Evolutionary conservation across 306 rosid genomes (phyloP), one percentile per base, ranked within the genome.

Genomic region (Pyrus bretschneideri): DNA sequence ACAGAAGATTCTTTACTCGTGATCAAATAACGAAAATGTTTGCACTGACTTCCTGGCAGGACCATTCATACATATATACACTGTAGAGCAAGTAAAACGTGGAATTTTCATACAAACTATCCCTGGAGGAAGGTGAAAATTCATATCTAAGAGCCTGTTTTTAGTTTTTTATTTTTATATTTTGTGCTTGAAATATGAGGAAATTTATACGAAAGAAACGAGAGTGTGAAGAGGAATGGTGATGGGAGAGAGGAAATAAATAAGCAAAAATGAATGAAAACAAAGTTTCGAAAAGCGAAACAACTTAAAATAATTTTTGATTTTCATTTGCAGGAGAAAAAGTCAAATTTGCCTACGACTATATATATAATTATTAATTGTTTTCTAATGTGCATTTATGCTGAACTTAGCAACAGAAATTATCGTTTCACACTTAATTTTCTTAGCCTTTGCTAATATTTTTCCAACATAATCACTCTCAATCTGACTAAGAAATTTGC

Each of bases 341-440:
- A 61, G 19, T 27, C 38, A 27, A 61, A 11, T 17, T 15, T 63
- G 68, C 21, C 42, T 63, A 51, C 19, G 23, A 35, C 27, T 25
- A 25, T 25, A 25, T 25, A 25, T 25, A 25, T 25, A 25, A 30
- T 58, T 58, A 15, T 35, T 22, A 58, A 61, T 75, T 76, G 59
- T 51, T 80, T 80, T 80, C 76, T 11, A 25, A 69, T 70, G 62
- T 63, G 71, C 63, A 46, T 22, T 30, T 22, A 44, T 30, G 30
- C 60, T 66, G 65, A 59, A 44, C 46, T 73, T n/a, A 35, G 73
- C 30, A 44, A n/a, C 5, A 14, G 49, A 18, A 46, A 13, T 27
- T 7, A 27, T 51, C 25, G 70, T 11, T 23, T 65, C 67, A 4
- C 35, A 19, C 30, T 29, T 29, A 18, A 23, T 64, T 71, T 79